These are phyloP conservation scores for Aurantiochytrium sp. DNA, from an alignment of 108 stramenopile species.

Conservation along the genomic window DNA sequence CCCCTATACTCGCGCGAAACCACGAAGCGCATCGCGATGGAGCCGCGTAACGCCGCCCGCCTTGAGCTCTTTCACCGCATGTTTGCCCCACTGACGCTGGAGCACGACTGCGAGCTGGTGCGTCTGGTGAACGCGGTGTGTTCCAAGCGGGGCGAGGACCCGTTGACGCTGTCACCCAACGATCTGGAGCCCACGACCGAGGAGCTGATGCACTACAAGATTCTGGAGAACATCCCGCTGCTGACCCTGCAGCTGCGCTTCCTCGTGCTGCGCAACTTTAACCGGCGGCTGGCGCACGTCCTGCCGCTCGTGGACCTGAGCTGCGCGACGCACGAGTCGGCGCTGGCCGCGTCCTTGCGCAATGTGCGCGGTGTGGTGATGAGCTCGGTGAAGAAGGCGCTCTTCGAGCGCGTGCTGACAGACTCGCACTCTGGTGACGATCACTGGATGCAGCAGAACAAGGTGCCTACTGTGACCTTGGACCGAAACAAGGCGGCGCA, in stretches of 20 bases:
- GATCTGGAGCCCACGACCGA: neutral
- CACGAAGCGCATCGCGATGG: constrained; percentile 6
- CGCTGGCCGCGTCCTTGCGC: constrained; percentile 5
- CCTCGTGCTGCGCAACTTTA: constrained; percentile 2
- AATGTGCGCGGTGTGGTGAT: constrained; percentile 16
- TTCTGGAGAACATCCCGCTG: neutral
- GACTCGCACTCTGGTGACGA: constrained; percentile 31
- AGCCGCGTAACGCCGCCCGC: neutral
- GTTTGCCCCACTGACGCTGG: neutral
- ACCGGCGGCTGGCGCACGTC: neutral
- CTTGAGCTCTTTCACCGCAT: constrained; percentile 25
- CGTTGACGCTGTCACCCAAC: constrained; percentile 14
- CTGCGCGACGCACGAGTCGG: constrained; percentile 9
- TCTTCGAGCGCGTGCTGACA: constrained; percentile 6
- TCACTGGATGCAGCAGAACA: constrained; percentile 32
- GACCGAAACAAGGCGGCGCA: constrained; percentile 30
- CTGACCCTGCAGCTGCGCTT: neutral
- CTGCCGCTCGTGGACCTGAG: constrained; percentile 6
- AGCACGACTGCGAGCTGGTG: constrained; percentile 5
- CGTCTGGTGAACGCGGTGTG: constrained; percentile 10
- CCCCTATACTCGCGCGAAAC: neutral
- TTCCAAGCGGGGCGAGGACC: constrained; percentile 8
- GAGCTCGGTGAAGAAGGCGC: constrained; percentile 25
- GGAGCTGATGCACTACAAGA: constrained; percentile 7
- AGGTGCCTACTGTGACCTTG: constrained; percentile 23